A percentile compares a stretch with the other conserved stretches of the same genome.
phyloP scores from a whole-genome alignment of 768 basidiomycete genomes.

The Psilocybe cyanescens region DNA sequence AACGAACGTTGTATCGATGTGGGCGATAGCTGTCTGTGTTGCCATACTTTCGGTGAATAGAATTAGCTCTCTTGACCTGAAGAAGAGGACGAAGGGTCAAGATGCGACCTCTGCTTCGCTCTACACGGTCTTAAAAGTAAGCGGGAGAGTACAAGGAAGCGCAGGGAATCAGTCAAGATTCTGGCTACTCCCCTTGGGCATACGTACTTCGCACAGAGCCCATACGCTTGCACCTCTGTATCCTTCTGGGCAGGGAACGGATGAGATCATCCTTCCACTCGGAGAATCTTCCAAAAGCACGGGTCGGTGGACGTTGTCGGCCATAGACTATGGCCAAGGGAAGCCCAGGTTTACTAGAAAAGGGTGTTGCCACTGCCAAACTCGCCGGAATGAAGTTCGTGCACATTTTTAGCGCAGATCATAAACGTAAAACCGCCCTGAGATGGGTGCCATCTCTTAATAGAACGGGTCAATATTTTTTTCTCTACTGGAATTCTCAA shows the following conservation, averaged over 20 bases:
- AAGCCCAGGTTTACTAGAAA: slow-evolving; percentile 17
- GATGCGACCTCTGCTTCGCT: slow-evolving; percentile 7
- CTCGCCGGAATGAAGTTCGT: slow-evolving; percentile 19
- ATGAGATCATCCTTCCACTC: slow-evolving; percentile 22
- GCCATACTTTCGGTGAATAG: slow-evolving; percentile 8
- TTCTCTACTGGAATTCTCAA: slow-evolving; percentile 13
- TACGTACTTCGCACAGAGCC: slow-evolving; percentile 24
- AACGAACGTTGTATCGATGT: slow-evolving; percentile 29
- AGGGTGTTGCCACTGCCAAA: slow-evolving; percentile 20
- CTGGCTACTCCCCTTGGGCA: slow-evolving; percentile 23
- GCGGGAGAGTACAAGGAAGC: slow-evolving; percentile 26
- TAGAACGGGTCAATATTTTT: slow-evolving; percentile 17
- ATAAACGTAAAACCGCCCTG: slow-evolving; percentile 24
- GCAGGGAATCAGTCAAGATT: slow-evolving; percentile 28
- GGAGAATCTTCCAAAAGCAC: slow-evolving; percentile 25
- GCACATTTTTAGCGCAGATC: slow-evolving; percentile 25
- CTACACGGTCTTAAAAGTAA: slow-evolving; percentile 27
- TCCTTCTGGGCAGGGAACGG: slow-evolving; percentile 27
- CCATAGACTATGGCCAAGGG: slow-evolving; percentile 21
- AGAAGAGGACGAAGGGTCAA: slow-evolving; percentile 16
- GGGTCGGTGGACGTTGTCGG: slow-evolving; percentile 28
- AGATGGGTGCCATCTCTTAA: slow-evolving; percentile 19
- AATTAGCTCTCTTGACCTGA: slow-evolving; percentile 5
- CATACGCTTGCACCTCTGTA: slow-evolving; percentile 24
- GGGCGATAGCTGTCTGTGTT: slow-evolving; percentile 9